Conservation (phyloP, 768 basidiomycete species). For the Lactifluus rugatus region DNA sequence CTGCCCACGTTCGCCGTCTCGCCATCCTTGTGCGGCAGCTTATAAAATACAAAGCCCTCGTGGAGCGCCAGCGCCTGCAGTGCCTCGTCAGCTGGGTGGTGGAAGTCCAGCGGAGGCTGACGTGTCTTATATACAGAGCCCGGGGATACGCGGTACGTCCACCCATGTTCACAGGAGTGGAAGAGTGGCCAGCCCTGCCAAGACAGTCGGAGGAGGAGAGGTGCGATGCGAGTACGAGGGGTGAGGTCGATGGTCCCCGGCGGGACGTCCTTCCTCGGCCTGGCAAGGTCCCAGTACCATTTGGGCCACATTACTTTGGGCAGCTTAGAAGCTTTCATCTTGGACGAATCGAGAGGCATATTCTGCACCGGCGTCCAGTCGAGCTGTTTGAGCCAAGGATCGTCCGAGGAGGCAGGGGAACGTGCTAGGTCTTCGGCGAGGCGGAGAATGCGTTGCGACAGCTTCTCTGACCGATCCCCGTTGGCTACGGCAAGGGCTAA, state of each 20-base stretch:
- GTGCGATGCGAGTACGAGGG: slow-evolving; percentile 70
- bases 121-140: slow-evolving; percentile 37
- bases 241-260: slow-evolving; percentile 80
- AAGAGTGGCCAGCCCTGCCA: slow-evolving; percentile 86
- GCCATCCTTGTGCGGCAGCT: slow-evolving; percentile 94
- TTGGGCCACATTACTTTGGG: slow-evolving; percentile 74
- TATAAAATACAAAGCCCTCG: slow-evolving; percentile 64
- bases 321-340: slow-evolving; percentile 20
- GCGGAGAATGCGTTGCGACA: slow-evolving; percentile 30
- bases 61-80: slow-evolving; percentile 42
- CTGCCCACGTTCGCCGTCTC: slow-evolving; percentile 92
- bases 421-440: slow-evolving; percentile 32
- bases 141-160: slow-evolving; percentile 71
- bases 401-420: slow-evolving; percentile 23
- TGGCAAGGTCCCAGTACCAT: slow-evolving; percentile 91
- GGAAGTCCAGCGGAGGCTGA: slow-evolving; percentile 43
- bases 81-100: slow-evolving; percentile 49
- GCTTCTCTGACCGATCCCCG: slow-evolving; percentile 31
- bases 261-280: slow-evolving; percentile 54
- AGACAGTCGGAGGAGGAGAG: slow-evolving; percentile 74
- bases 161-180: slow-evolving; percentile 79
- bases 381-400: slow-evolving; percentile 56
- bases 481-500: slow-evolving; percentile 40
- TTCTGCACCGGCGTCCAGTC: slow-evolving; percentile 46
- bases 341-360: not conserved